phyloP scores from a whole-genome alignment of 1,139 yeast species.

The Debaryomyces psychrophilus region DNA sequence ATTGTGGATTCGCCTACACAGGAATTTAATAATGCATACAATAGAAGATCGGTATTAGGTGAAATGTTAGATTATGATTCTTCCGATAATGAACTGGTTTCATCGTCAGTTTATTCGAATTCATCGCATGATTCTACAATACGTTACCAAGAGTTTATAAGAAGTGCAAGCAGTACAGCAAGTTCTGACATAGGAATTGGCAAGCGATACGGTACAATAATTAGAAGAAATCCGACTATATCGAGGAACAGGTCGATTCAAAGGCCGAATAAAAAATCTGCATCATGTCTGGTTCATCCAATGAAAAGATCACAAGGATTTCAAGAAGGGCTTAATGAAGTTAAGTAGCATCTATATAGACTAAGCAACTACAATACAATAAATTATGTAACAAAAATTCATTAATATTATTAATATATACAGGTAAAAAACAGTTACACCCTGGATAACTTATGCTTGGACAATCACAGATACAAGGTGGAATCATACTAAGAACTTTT shows the following conservation, averaged over 20 bases:
- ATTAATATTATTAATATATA: slow-evolving; percentile 17
- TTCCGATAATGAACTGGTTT: slow-evolving; percentile 30
- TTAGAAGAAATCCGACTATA: slow-evolving; percentile 7
- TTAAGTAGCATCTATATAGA: slow-evolving; percentile 12
- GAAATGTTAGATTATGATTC: slow-evolving; percentile 52
- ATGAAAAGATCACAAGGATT: slow-evolving; percentile 26
- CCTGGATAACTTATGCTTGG: neutral
- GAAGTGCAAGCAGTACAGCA: slow-evolving; percentile 13
- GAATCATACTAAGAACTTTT: neutral
- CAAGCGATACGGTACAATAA: slow-evolving; percentile 26
- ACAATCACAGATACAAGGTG: slow-evolving; percentile 2
- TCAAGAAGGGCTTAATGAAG: slow-evolving; percentile 18
- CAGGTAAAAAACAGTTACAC: slow-evolving; percentile 16
- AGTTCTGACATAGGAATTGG: slow-evolving; percentile 21
- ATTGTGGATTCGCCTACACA: slow-evolving; percentile 26
- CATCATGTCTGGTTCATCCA: slow-evolving; percentile 16
- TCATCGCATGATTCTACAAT: neutral
- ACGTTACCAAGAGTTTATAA: neutral
- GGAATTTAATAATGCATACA: slow-evolving; percentile 27
- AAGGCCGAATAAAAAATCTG: slow-evolving; percentile 19
- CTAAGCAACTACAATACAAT: slow-evolving; percentile 4
- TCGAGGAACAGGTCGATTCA: slow-evolving; percentile 7
- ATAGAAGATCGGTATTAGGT: slow-evolving; percentile 48
- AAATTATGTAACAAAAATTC: slow-evolving; percentile 2
- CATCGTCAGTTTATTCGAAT: slow-evolving; percentile 6